A percentile compares a stretch with the other conserved stretches of the same genome.
Evolutionary conservation across 768 basidiomycete genomes (phyloP).

Genomic region (Sistotremastrum niveocremeum): DNA sequence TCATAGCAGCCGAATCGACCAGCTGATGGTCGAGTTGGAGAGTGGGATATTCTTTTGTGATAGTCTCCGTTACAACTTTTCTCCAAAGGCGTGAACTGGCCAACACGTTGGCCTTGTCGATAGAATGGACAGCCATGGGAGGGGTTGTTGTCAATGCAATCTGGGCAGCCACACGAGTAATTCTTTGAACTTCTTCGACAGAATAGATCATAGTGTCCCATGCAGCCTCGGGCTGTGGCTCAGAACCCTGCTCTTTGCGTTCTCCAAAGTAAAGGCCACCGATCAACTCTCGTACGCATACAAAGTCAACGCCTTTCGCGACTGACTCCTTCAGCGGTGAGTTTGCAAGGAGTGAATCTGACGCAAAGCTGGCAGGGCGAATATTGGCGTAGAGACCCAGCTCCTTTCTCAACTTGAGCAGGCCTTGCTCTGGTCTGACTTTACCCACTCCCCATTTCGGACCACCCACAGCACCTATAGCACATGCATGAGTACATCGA

Average conservation of each 20-base stretch:
- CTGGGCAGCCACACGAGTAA: constrained; percentile 90
- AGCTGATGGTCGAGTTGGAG: constrained; percentile 80
- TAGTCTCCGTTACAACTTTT: constrained; percentile 76
- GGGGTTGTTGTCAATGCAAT: constrained; percentile 76
- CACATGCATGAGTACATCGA: not conserved
- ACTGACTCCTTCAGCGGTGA: constrained; percentile 82
- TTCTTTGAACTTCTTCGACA: constrained; percentile 80
- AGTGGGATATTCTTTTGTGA: constrained; percentile 79
- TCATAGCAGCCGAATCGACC: constrained; percentile 94
- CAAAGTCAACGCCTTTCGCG: constrained; percentile 76
- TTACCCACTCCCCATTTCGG: constrained; percentile 95
- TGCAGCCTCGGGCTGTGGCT: constrained; percentile 52
- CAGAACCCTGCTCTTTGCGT: constrained; percentile 72
- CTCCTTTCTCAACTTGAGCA: constrained; percentile 77
- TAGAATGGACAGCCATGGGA: constrained; percentile 77
- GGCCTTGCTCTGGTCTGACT: constrained; percentile 86
- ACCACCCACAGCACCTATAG: constrained; percentile 87
- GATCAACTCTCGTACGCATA: constrained; percentile 92
- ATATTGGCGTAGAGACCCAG: constrained; percentile 97
- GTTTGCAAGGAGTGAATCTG: constrained; percentile 73
- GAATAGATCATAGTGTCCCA: constrained; percentile 94
- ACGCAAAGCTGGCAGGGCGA: constrained; percentile 90
- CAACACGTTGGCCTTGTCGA: constrained; percentile 98
- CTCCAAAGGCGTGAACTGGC: constrained; percentile 92
- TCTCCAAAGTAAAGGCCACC: constrained; percentile 93